phyloP scores from a whole-genome alignment of 2,329 filamentous ascomycete genomes.

The Epichloe festucae region DNA sequence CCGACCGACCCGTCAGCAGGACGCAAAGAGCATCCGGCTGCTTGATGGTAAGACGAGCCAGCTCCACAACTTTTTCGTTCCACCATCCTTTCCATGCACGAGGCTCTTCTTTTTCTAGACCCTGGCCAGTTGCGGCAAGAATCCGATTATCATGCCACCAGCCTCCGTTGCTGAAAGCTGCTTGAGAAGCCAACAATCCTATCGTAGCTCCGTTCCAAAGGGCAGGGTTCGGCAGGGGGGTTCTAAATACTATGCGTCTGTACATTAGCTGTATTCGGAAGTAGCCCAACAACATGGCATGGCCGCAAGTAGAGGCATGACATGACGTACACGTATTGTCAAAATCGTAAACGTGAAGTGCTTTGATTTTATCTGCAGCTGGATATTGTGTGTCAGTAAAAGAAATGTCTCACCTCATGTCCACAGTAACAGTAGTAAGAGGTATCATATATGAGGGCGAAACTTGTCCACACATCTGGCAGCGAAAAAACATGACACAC shows the following conservation, averaged over 20 bases:
- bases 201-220: slow-evolving; percentile 74
- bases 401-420: too few species aligned
- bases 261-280: neutral
- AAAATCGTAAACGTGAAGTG: slow-evolving; percentile 92
- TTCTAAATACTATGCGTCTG: slow-evolving; percentile 62
- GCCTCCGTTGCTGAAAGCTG: slow-evolving; percentile 68
- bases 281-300: neutral
- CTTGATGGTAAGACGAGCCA: slow-evolving; percentile 68
- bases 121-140: slow-evolving; percentile 73
- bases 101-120: slow-evolving; percentile 66
- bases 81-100: slow-evolving; percentile 88
- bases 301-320: neutral
- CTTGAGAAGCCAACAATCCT: slow-evolving; percentile 61
- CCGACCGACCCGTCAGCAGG: slow-evolving; percentile 74
- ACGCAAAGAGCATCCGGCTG: slow-evolving; percentile 78
- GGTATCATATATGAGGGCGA: neutral
- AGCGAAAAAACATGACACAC: slow-evolving; percentile 11
- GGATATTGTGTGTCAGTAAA: neutral
- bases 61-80: slow-evolving; percentile 79
- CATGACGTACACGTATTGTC: slow-evolving; percentile 71
- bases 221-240: slow-evolving; percentile 81
- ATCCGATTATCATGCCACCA: slow-evolving; percentile 96
- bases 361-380: slow-evolving; percentile 56
- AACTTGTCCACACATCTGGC: neutral
- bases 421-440: too few species aligned